phyloP scores from a whole-genome alignment of 169 alveolate species.

The Babesia microti region DNA sequence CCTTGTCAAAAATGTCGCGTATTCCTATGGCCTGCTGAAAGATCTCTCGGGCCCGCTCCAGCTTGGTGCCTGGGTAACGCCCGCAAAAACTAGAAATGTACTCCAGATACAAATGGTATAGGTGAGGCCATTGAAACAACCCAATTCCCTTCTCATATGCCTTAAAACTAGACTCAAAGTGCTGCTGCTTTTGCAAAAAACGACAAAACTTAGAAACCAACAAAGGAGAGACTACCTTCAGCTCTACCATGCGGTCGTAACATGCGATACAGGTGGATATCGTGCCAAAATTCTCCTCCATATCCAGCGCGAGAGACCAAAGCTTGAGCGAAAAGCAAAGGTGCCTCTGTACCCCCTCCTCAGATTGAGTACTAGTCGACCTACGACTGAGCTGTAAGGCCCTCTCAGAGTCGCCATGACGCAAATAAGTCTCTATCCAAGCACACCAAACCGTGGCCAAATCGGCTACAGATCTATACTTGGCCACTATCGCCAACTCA shows the following conservation, averaged over 20 bases:
- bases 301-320: constrained; percentile 37
- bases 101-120: constrained; percentile 77
- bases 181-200: constrained; percentile 46
- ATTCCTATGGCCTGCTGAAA: constrained; percentile 74
- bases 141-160: constrained; percentile 82
- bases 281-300: constrained; percentile 63
- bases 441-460: constrained; percentile 53
- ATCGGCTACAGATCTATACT: constrained; percentile 59
- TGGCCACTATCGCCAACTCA: constrained; percentile 55
- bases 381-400: constrained; percentile 35
- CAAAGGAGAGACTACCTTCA: constrained; percentile 59
- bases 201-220: constrained; percentile 51
- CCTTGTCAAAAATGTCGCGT: no score
- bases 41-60: constrained; percentile 85
- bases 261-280: constrained; percentile 48
- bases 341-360: constrained; percentile 12
- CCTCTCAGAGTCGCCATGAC: constrained; percentile 19
- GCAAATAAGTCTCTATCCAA: constrained; percentile 56
- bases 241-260: constrained; percentile 54
- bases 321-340: constrained; percentile 34
- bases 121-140: constrained; percentile 83
- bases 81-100: constrained; percentile 74
- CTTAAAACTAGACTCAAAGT: constrained; percentile 82
- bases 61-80: constrained; percentile 70
- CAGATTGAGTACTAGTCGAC: constrained; percentile 18